Conservation (phyloP, 106 monocot genomes). For the Amphibolis antarctica region DNA sequence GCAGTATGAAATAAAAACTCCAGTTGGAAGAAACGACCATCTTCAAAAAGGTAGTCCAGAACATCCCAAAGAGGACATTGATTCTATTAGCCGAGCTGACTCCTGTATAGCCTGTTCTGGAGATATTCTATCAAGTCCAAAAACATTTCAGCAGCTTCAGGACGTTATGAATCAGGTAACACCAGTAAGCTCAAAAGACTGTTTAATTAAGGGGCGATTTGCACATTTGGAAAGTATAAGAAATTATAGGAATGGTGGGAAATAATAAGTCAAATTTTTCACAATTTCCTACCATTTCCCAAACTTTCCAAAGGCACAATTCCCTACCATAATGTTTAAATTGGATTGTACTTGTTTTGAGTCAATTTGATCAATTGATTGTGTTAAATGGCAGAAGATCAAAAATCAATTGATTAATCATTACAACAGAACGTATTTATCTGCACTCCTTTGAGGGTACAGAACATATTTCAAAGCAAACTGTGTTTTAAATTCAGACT, state of each 20-base stretch:
- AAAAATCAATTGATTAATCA: too few relatives aligned
- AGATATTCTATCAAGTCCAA: neutral
- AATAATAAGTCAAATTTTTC: too few relatives aligned
- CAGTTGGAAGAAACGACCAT: neutral
- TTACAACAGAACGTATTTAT: too few relatives aligned
- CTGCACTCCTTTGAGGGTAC: too few relatives aligned
- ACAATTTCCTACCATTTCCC: too few relatives aligned
- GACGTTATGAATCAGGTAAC: constrained; percentile 10
- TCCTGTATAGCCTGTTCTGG: neutral
- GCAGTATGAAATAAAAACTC: neutral
- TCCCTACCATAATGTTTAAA: neutral
- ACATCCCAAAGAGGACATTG: neutral
- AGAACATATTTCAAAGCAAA: too few relatives aligned
- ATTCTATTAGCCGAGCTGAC: neutral
- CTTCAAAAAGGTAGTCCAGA: neutral
- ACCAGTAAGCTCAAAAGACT: neutral
- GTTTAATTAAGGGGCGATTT: neutral
- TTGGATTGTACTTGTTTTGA: too few relatives aligned
- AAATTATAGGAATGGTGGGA: too few relatives aligned
- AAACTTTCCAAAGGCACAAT: neutral
- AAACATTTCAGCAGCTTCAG: constrained; percentile 11
- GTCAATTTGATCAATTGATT: too few relatives aligned
- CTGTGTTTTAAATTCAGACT: too few relatives aligned
- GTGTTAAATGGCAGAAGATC: too few relatives aligned
- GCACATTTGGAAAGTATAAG: too few relatives aligned